Conservation (phyloP, 371 early-diverging fungal species). For the Batrachochytrium dendrobatidis region DNA sequence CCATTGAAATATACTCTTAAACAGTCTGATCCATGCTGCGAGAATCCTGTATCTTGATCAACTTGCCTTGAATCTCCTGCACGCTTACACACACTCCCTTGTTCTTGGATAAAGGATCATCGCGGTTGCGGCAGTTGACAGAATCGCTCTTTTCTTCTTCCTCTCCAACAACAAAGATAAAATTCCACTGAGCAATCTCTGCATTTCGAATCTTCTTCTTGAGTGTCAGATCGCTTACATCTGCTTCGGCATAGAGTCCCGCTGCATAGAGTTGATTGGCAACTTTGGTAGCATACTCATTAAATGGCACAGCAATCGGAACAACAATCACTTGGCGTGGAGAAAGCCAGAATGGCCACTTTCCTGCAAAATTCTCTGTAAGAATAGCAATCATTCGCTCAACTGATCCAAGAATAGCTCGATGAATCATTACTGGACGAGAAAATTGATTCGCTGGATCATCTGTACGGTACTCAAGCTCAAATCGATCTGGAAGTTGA, state of each 20-base stretch:
- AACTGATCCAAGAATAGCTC: conserved; percentile 97
- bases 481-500: conserved; percentile 92
- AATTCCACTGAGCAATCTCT: conserved; percentile 80
- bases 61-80: too few species aligned
- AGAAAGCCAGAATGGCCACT: conserved; percentile 98
- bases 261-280: conserved; percentile 52
- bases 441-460: conserved; percentile 42
- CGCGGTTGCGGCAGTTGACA: conserved; percentile 78
- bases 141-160: conserved; percentile 77
- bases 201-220: conserved; percentile 95
- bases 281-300: conserved; percentile 38
- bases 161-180: conserved; percentile 85
- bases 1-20: too few species aligned
- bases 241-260: conserved; percentile 83
- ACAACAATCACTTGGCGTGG: conserved; percentile 93
- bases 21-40: too few species aligned
- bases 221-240: conserved; percentile 78
- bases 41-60: too few species aligned
- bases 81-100: too few species aligned
- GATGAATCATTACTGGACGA: conserved; percentile 98
- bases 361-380: conserved; percentile 92
- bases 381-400: conserved; percentile 98
- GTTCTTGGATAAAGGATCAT: conserved; percentile 16
- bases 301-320: conserved; percentile 43
- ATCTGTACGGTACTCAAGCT: conserved; percentile 75